phyloP scores from a whole-genome alignment of 2,329 filamentous ascomycete genomes.

The Pseudogymnoascus sp. region DNA sequence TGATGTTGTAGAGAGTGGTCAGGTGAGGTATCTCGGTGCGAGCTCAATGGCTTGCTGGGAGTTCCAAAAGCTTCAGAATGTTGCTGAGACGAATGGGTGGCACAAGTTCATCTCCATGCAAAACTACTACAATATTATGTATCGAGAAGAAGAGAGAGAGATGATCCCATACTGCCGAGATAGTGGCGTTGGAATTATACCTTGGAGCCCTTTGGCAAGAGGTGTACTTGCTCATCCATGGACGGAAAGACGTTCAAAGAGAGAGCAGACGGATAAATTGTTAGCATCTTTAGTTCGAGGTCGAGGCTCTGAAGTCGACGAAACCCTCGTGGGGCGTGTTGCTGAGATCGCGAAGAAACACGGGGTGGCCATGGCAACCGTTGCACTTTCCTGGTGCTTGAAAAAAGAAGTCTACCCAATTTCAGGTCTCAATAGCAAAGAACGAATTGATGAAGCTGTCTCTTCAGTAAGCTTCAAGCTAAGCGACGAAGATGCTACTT shows the following conservation, averaged over 20 bases:
- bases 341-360: slow-evolving; percentile 41
- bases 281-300: too few species aligned
- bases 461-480: slow-evolving; percentile 32
- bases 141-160: slow-evolving; percentile 42
- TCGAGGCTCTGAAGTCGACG: too few species aligned
- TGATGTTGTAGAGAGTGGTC: slow-evolving; percentile 41
- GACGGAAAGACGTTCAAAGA: slow-evolving; percentile 5
- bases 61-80: slow-evolving; percentile 39
- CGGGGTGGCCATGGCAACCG: slow-evolving; percentile 47
- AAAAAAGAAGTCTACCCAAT: slow-evolving; percentile 42
- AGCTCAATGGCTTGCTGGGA: slow-evolving; percentile 39
- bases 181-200: slow-evolving; percentile 31
- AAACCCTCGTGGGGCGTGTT: slow-evolving; percentile 10
- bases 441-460: slow-evolving; percentile 46
- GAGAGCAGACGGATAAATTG: slow-evolving; percentile 16
- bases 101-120: slow-evolving; percentile 48
- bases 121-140: slow-evolving; percentile 43
- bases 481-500: slow-evolving; percentile 42
- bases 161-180: slow-evolving; percentile 29
- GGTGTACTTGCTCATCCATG: slow-evolving; percentile 26
- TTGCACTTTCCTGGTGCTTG: slow-evolving; percentile 48
- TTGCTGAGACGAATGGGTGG: slow-evolving; percentile 43
- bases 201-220: slow-evolving; percentile 31
- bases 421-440: slow-evolving; percentile 41
- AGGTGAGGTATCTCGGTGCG: slow-evolving; percentile 5